Evolutionary conservation across 1,284 basidiomycete species (phyloP).

Genomic region (Naganishia liquefaciens): DNA sequence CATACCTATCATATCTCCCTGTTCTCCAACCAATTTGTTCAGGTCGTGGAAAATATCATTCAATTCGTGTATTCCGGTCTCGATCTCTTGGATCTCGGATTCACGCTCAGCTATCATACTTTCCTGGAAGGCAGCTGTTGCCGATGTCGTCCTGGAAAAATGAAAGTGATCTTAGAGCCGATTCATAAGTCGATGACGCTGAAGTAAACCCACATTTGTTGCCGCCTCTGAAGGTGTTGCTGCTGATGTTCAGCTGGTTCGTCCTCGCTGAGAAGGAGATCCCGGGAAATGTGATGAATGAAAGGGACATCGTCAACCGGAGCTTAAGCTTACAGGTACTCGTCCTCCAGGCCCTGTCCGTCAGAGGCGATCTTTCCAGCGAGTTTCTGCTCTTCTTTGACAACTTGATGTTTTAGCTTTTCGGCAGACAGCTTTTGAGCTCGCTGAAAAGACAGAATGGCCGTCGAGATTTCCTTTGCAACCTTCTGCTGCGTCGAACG

Average conservation of each 20-base stretch:
- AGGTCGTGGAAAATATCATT: slow-evolving; percentile 97
- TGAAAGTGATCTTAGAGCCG: neutral
- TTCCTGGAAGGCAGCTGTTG: slow-evolving; percentile 95
- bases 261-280: too few species aligned
- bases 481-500: slow-evolving; percentile 71
- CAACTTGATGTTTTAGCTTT: slow-evolving; percentile 77
- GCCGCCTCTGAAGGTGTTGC: slow-evolving; percentile 47
- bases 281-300: too few species aligned
- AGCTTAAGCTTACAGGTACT: neutral
- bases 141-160: slow-evolving; percentile 57
- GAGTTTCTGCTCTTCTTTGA: slow-evolving; percentile 58
- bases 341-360: slow-evolving; percentile 31
- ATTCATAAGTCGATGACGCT: neutral
- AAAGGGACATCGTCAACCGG: neutral
- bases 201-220: slow-evolving; percentile 12
- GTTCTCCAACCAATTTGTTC: slow-evolving; percentile 90
- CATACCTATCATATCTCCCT: slow-evolving; percentile 90
- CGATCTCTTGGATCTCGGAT: slow-evolving; percentile 92
- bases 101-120: slow-evolving; percentile 94
- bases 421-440: slow-evolving; percentile 89
- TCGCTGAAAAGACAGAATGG: slow-evolving; percentile 84
- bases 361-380: slow-evolving; percentile 46
- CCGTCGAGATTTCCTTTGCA: slow-evolving; percentile 86
- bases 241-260: slow-evolving; percentile 33
- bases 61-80: slow-evolving; percentile 93